Evolutionary conservation across 805 yeast genomes (phyloP).

Genomic region (Lipomyces orientalis): DNA sequence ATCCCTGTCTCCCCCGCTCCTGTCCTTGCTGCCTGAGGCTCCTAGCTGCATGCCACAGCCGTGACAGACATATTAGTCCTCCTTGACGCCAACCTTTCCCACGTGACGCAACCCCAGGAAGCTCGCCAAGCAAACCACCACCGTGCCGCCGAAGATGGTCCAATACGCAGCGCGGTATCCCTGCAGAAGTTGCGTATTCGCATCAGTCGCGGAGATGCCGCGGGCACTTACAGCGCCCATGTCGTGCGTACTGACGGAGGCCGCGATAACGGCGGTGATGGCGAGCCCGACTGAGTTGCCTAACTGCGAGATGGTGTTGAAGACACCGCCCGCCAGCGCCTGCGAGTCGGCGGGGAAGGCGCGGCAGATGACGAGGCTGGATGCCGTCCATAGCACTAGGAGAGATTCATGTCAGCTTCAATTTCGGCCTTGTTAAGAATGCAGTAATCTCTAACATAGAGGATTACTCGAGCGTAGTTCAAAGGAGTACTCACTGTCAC

Average conservation of each 20-base stretch:
- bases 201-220: conserved; percentile 12
- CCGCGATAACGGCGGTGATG: conserved; percentile 10
- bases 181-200: conserved; percentile 5
- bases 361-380: conserved; percentile 11
- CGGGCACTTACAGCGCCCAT: conserved; percentile 4
- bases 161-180: conserved; percentile 13
- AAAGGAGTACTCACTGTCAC: conserved; percentile 6
- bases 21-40: conserved; percentile 12
- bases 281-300: conserved; percentile 9
- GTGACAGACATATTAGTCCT: conserved; percentile 6
- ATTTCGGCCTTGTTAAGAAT: conserved; percentile 8
- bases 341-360: conserved; percentile 12
- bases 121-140: conserved; percentile 11
- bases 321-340: conserved; percentile 12
- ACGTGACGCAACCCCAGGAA: conserved; percentile 10
- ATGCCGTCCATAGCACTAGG: conserved; percentile 13
- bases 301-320: conserved; percentile 12
- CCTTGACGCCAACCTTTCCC: conserved; percentile 12
- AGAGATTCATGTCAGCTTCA: conserved; percentile 6
- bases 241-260: conserved; percentile 9
- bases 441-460: conserved; percentile 11
- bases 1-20: conserved; percentile 8
- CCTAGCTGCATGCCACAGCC: conserved; percentile 4
- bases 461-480: conserved; percentile 5
- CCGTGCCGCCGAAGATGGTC: conserved; percentile 12